Percentiles rank a stretch among this genome's conserved stretches.
Evolutionary conservation across 1,284 basidiomycete genomes (phyloP).

Genomic region (Moesziomyces sp.): DNA sequence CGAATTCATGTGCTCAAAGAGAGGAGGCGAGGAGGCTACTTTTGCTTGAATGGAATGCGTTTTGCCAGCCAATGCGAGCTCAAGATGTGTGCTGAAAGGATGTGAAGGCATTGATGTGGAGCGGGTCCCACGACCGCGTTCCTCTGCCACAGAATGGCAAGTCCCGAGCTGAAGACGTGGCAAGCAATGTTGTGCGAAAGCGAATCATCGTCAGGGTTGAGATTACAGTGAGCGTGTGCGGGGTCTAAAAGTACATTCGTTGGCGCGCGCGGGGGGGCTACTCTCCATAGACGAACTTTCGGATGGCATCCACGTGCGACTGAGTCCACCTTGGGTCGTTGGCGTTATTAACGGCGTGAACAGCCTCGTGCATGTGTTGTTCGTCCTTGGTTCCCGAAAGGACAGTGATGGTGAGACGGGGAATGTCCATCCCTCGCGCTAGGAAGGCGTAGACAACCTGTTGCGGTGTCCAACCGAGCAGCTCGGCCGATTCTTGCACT

Average conservation of each 20-base stretch:
- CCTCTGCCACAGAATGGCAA: no score
- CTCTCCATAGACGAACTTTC: constrained; percentile 60
- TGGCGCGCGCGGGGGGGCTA: constrained; percentile 10
- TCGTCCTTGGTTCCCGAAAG: constrained; percentile 55
- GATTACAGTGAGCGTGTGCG: no score
- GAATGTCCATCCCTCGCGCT: constrained; percentile 53
- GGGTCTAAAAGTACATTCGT: background rate
- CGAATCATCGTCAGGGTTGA: no score
- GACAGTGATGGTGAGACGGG: constrained; percentile 50
- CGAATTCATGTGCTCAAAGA: no score
- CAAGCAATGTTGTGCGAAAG: no score
- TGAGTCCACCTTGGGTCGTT: constrained; percentile 19
- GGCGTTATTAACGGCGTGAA: constrained; percentile 40
- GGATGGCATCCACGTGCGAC: constrained; percentile 45
- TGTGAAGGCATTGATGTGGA: no score
- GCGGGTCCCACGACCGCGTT: no score
- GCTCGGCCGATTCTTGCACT: constrained; percentile 44
- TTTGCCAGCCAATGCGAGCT: no score
- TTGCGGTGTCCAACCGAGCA: constrained; percentile 45
- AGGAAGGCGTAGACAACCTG: constrained; percentile 61
- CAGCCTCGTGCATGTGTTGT: constrained; percentile 60
- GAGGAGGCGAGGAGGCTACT: no score
- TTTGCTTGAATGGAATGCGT: no score
- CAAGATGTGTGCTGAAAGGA: no score
- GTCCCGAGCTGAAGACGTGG: no score